Conservation (phyloP, 768 basidiomycete genomes). For the Suillus subluteus region DNA sequence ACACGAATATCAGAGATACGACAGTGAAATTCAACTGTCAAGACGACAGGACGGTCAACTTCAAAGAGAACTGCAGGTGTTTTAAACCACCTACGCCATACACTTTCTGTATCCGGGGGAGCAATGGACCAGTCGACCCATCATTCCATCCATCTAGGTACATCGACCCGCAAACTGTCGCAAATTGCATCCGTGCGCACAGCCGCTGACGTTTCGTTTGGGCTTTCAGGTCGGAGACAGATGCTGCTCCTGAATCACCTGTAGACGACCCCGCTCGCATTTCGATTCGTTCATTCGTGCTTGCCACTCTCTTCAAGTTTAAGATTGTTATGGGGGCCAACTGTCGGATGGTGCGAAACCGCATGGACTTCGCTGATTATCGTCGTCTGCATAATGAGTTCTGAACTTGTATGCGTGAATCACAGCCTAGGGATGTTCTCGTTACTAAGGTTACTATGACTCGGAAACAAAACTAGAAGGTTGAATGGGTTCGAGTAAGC, state of each 20-base stretch:
- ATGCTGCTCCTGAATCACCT: not conserved
- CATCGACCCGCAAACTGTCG: slow-evolving; percentile 56
- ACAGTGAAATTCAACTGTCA: slow-evolving; percentile 50
- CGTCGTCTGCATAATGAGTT: not conserved
- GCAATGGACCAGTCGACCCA: slow-evolving; percentile 70
- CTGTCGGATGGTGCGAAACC: not conserved
- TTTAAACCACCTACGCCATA: slow-evolving; percentile 41
- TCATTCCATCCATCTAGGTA: slow-evolving; percentile 82
- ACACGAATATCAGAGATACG: slow-evolving; percentile 62
- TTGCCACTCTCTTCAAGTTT: not conserved
- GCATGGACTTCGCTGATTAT: no score
- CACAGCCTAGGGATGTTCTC: not conserved
- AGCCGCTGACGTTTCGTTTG: slow-evolving; percentile 14
- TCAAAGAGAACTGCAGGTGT: not conserved
- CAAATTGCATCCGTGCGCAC: slow-evolving; percentile 48
- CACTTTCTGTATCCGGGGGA: slow-evolving; percentile 70
- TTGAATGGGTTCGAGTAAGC: not conserved
- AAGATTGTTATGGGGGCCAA: not conserved
- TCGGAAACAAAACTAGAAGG: not conserved
- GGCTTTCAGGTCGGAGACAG: slow-evolving; percentile 9
- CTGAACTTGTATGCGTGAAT: not conserved
- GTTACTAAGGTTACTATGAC: not conserved
- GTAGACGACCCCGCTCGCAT: not conserved
- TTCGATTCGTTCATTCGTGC: not conserved
- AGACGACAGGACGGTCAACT: slow-evolving; percentile 7